Conservation (phyloP, 192 early-diverging fungal species). For the Oehlia diaphana region DNA sequence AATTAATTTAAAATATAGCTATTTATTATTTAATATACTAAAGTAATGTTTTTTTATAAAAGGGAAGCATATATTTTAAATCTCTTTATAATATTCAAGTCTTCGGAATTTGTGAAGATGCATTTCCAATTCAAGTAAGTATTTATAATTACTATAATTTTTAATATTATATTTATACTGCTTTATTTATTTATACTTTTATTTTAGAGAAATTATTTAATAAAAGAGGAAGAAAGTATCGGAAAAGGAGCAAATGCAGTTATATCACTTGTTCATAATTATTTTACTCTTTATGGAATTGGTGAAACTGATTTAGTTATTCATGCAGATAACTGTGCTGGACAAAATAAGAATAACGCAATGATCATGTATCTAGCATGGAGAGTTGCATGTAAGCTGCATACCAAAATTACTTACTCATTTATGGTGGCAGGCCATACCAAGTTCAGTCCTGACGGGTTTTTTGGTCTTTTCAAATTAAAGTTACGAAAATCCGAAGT, state of each 20-base stretch:
- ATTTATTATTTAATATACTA: constrained; percentile 1
- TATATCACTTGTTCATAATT: constrained; percentile 1
- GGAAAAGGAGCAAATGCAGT: neutral
- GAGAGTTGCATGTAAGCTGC: neutral
- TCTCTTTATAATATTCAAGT: constrained; percentile 3
- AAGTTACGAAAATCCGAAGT: neutral
- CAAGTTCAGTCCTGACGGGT: neutral
- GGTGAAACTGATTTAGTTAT: constrained; percentile 1
- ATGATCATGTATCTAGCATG: neutral
- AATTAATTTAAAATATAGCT: neutral
- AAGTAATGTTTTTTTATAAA: neutral
- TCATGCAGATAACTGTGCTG: constrained; percentile 5
- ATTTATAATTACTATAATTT: neutral
- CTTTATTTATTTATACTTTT: neutral
- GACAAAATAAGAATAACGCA: constrained; percentile 8
- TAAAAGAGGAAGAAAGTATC: constrained; percentile 10
- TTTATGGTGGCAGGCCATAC: neutral
- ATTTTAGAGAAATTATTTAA: constrained; percentile 6
- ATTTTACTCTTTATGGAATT: neutral
- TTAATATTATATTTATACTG: neutral
- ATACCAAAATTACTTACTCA: neutral
- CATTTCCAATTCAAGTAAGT: neutral
- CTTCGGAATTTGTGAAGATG: constrained; percentile 1
- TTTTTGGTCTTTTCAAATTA: constrained; percentile 2
- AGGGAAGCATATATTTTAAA: neutral